Percentiles rank a stretch among this genome's conserved stretches.
phyloP scores from a whole-genome alignment of 441 rosid genomes.

The Gossypium lobatum region DNA sequence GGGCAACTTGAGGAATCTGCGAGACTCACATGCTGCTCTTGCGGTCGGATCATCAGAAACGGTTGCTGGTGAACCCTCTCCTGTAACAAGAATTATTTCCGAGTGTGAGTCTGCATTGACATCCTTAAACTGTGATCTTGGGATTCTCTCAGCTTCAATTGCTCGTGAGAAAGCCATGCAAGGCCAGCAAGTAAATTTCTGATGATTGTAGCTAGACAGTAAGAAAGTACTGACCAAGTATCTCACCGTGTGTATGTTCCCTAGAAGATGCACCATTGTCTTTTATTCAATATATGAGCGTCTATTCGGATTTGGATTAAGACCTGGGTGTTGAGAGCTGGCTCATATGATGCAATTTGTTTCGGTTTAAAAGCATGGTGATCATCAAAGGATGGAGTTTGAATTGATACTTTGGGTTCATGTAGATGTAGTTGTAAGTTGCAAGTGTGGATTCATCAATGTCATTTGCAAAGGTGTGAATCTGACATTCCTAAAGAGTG shows the following conservation, averaged over 20 bases:
- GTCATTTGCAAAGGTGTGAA: conserved; percentile 83
- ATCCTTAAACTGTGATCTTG: conserved; percentile 78
- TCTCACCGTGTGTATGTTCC: neutral
- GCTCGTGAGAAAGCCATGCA: conserved; percentile 56
- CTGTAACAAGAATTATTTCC: conserved; percentile 80
- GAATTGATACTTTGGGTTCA: conserved; percentile 23
- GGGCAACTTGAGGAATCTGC: conserved; percentile 88
- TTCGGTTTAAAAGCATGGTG: neutral
- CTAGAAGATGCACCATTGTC: neutral
- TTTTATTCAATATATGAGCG: neutral
- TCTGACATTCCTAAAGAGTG: conserved; percentile 78
- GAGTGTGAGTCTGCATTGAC: conserved; percentile 90
- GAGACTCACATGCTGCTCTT: conserved; percentile 93
- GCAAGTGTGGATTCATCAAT: conserved; percentile 64
- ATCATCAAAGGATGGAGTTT: conserved; percentile 11
- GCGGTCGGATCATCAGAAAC: conserved; percentile 82
- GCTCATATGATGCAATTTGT: neutral
- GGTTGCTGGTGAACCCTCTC: conserved; percentile 69
- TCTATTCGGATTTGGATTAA: neutral
- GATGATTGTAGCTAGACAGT: conserved; percentile 4
- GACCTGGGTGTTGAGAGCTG: neutral
- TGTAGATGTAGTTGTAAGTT: conserved; percentile 31
- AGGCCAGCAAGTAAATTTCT: conserved; percentile 26
- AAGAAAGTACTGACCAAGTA: neutral
- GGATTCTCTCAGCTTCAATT: conserved; percentile 83